These are phyloP conservation scores for Forsythia viridissima DNA, from an alignment of 257 asterid genomes.

Conservation along the genomic window DNA sequence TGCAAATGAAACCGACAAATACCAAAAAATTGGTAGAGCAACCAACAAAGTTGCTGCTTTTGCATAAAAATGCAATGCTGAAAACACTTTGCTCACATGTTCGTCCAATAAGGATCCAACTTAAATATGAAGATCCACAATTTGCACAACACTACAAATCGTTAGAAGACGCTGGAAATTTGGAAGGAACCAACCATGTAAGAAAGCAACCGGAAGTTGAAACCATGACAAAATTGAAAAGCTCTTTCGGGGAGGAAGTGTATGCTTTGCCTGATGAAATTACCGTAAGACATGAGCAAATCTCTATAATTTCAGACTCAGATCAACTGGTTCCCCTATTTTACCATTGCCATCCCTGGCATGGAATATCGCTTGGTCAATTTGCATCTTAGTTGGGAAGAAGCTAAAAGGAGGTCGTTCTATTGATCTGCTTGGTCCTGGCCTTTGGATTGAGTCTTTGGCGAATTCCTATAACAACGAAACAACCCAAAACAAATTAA, in stretches of 20 bases:
- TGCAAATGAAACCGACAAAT: slow-evolving; percentile 7
- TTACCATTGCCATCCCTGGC: slow-evolving; percentile 33
- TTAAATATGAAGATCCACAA: not conserved
- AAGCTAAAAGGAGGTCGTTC: slow-evolving; percentile 48
- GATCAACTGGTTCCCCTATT: slow-evolving; percentile 61
- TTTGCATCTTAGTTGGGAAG: slow-evolving; percentile 52
- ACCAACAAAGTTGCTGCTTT: not conserved
- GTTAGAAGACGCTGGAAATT: not conserved
- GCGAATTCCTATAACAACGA: slow-evolving; percentile 39
- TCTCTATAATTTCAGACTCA: slow-evolving; percentile 60
- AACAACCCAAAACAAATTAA: not conserved
- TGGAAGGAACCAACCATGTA: not conserved
- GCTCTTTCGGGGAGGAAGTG: not conserved
- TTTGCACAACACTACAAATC: not conserved
- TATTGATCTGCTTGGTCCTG: not conserved
- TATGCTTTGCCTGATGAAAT: not conserved
- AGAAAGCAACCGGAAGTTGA: not conserved
- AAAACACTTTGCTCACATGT: not conserved
- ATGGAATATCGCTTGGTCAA: slow-evolving; percentile 23
- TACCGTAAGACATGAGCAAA: slow-evolving; percentile 10
- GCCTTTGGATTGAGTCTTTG: slow-evolving; percentile 25
- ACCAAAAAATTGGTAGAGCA: slow-evolving; percentile 13
- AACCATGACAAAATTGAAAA: not conserved
- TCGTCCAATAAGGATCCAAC: no score
- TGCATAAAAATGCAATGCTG: not conserved